Evolutionary conservation across 2,329 filamentous ascomycete species (phyloP), one percentile per base, ranked within the genome.

Genomic region (Bisporella sp.): DNA sequence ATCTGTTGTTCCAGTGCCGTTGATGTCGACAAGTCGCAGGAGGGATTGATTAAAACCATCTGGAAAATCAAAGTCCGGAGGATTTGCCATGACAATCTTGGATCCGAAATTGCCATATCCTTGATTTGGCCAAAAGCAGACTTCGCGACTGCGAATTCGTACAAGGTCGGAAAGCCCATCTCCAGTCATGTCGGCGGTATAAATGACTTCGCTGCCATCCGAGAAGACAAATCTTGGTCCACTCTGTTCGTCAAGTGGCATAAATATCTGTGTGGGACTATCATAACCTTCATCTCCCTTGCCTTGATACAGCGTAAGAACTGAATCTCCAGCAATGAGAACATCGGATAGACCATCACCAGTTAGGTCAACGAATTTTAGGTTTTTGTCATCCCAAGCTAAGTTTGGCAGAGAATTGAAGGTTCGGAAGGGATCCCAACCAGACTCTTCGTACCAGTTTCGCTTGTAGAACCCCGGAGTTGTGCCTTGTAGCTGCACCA

Each of bases 111-210:
- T 8, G 11, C 49, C 49, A 30, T 47, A 51, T 9, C 49, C 49
- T 6, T 3, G 8, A 32, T 47, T 47, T 31, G 49, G 49, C 49
- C 49, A 51, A 29, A 47, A 51, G 31, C 44, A 47, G 21, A 47
- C 39, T 13, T 51, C 49, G 2, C 49, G 39, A 31, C 44, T 47
- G 4, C 49, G 33, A 9, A 51, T 21, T 9, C 49, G 49, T 8
- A 47, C 44, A 5, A 51, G 11, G 31, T 51, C 49, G 2, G 9
- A 5, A 8, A 47, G 12, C 4, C 49, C 49, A 40, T 51, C 49
- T 39, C 49, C 49, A 29, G 12, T 45, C 44, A 51, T 47, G 21
- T 51, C 49, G 7, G 44, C 37, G 9, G 46, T 12, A 11, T 41
- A 21, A 28, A 42, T 42, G 28, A 8, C 28, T 21, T 28, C 41